These are phyloP conservation scores for Lipomyces spencermartinsiae DNA, from an alignment of 805 yeast species.

Conservation along the genomic window DNA sequence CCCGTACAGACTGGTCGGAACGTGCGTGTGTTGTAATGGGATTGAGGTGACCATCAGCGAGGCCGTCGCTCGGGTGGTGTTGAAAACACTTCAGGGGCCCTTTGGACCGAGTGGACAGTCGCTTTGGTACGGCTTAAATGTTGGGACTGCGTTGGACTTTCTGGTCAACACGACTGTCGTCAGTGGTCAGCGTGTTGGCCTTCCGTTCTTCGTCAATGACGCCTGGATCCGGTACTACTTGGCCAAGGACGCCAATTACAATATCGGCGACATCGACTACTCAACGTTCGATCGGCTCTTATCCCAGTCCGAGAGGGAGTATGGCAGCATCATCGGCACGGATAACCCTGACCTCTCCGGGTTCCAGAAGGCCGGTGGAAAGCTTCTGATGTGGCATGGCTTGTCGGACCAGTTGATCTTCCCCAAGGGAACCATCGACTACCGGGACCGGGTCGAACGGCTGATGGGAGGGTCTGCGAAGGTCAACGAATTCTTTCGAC, in stretches of 20 bases:
- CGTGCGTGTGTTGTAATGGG: not conserved
- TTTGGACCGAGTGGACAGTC: slow-evolving; percentile 3
- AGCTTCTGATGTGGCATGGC: slow-evolving; percentile 17
- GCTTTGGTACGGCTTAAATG: slow-evolving; percentile 2
- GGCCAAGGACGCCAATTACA: slow-evolving; percentile 1
- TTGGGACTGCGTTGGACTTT: not conserved
- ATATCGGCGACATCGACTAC: slow-evolving; percentile 1
- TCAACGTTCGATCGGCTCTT: slow-evolving; percentile 5
- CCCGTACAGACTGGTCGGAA: slow-evolving; percentile 5
- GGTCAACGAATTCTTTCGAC: not conserved
- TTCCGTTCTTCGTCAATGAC: slow-evolving; percentile 1
- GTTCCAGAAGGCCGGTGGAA: slow-evolving; percentile 16
- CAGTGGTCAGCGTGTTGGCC: slow-evolving; percentile 9
- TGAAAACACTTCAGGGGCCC: not conserved
- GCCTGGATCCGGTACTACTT: slow-evolving; percentile 8
- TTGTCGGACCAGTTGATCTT: not conserved
- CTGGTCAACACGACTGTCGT: slow-evolving; percentile 5
- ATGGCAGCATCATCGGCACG: slow-evolving; percentile 8
- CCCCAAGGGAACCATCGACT: not conserved
- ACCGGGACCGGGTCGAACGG: slow-evolving; percentile 8
- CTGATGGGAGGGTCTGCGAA: not conserved
- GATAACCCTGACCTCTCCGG: slow-evolving; percentile 9
- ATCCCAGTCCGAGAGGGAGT: slow-evolving; percentile 1
- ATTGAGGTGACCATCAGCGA: not conserved
- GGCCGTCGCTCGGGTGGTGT: not conserved